Percentiles rank a stretch among this genome's conserved stretches.
phyloP scores from a whole-genome alignment of 2,329 filamentous ascomycete genomes.

The Shiraia sp. region DNA sequence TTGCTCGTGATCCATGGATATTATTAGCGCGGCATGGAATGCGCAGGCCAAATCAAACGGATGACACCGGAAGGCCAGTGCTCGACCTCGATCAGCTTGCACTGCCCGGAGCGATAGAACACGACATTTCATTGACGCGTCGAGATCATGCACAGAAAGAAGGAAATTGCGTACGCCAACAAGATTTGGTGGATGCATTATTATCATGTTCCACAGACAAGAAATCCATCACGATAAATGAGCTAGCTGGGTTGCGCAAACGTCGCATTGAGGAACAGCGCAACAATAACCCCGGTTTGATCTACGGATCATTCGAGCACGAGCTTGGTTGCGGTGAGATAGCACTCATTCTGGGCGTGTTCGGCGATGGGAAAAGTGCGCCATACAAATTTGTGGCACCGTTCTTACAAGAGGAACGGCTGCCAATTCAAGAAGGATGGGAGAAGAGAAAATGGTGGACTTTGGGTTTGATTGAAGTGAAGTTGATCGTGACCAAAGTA shows the following conservation, averaged over 20 bases:
- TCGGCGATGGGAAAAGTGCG: constrained; percentile 8
- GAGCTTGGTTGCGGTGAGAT: constrained; percentile 10
- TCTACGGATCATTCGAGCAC: constrained; percentile 8
- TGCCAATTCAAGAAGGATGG: constrained; percentile 15
- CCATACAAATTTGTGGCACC: constrained; percentile 4
- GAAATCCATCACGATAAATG: constrained; percentile 3
- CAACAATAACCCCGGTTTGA: constrained; percentile 4
- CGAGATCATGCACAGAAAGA: constrained; percentile 10
- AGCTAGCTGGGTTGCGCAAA: constrained; percentile 3
- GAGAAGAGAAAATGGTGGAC: constrained; percentile 12
- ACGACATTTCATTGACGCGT: constrained; percentile 9
- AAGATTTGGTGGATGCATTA: constrained; percentile 1
- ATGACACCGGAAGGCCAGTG: constrained; percentile 1
- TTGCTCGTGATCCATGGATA: constrained; percentile 6
- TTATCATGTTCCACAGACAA: constrained; percentile 3
- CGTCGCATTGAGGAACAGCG: constrained; percentile 8
- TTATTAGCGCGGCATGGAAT: constrained; percentile 5
- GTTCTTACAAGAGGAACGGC: constrained; percentile 6
- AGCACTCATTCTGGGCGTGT: constrained; percentile 8
- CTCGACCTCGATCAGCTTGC: constrained; percentile 11
- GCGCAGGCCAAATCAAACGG: constrained; percentile 4
- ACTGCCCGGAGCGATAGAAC: constrained; percentile 7
- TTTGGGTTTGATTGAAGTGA: constrained; percentile 8
- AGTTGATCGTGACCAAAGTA: constrained; percentile 6
- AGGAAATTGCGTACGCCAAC: constrained; percentile 7